A percentile compares a stretch with the other conserved stretches of the same genome.
Conservation (phyloP, 169 alveolate genomes). For the Plasmodium chabaudi region DNA sequence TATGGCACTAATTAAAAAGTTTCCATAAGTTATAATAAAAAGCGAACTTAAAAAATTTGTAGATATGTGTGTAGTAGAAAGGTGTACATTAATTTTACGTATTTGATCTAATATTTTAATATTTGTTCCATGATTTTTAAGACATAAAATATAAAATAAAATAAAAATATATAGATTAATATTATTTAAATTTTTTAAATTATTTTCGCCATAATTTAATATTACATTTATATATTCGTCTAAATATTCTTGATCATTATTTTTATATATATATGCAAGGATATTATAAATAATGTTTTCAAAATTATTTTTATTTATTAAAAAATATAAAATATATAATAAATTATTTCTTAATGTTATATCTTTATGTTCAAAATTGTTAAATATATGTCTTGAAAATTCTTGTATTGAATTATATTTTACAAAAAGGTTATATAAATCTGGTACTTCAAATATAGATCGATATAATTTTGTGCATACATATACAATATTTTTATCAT, state of each 20-base stretch:
- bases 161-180: constrained; percentile 27
- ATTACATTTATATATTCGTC: constrained; percentile 51
- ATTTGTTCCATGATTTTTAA: constrained; percentile 41
- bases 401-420: constrained; percentile 4
- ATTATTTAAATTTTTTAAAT: constrained; percentile 10
- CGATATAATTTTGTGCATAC: constrained; percentile 15
- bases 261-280: constrained; percentile 1
- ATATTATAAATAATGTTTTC: constrained; percentile 15
- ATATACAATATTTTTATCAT: constrained; percentile 48
- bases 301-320: constrained; percentile 37
- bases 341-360: constrained; percentile 32
- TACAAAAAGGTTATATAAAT: constrained; percentile 6
- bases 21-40: constrained; percentile 31
- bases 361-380: constrained; percentile 26
- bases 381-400: constrained; percentile 9
- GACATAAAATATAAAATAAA: constrained; percentile 38
- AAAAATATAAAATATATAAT: constrained; percentile 21
- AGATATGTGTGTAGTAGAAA: constrained; percentile 13
- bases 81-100: neutral
- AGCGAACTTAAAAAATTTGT: constrained; percentile 46
- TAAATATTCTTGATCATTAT: neutral
- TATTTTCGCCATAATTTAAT: constrained; percentile 19
- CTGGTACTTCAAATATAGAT: constrained; percentile 3
- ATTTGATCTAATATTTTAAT: constrained; percentile 6
- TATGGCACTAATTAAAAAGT: too few species aligned